Conservation (phyloP, 495 filamentous ascomycete species). For the Lophium mytilinum region DNA sequence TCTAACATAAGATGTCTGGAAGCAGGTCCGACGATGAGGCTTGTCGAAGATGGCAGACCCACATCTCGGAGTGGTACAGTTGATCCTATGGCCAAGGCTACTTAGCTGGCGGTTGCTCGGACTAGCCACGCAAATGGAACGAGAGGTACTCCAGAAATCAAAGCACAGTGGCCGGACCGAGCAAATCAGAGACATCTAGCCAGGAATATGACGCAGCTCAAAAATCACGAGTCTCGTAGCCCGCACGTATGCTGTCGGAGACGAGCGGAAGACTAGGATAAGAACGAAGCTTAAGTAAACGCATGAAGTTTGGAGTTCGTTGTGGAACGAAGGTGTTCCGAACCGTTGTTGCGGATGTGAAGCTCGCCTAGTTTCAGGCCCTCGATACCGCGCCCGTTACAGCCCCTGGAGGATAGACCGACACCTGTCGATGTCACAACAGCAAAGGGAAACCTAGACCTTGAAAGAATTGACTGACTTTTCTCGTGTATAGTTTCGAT, state of each 20-base stretch:
- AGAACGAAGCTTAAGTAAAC: constrained; percentile 26
- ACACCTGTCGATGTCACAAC: no score
- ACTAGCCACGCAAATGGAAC: neutral
- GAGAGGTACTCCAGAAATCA: neutral
- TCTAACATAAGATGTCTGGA: constrained; percentile 2
- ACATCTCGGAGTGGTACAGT: neutral
- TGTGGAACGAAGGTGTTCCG: constrained; percentile 9
- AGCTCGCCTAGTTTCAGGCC: constrained; percentile 21
- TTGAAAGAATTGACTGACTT: neutral
- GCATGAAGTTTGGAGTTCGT: constrained; percentile 21
- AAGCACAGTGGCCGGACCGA: constrained; percentile 6
- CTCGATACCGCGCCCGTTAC: constrained; percentile 1
- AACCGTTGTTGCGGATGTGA: constrained; percentile 5
- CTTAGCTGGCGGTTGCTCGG: neutral
- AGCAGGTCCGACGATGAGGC: neutral
- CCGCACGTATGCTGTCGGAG: constrained; percentile 21
- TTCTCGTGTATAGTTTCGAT: no score
- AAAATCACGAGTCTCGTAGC: constrained; percentile 1
- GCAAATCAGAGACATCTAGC: constrained; percentile 22
- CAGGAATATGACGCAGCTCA: constrained; percentile 1
- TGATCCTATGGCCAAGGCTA: neutral
- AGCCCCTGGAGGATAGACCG: neutral
- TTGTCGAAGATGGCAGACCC: neutral
- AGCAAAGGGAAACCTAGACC: neutral
- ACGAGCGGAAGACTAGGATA: constrained; percentile 8